Base-by-base conservation (phyloP, 2,329 filamentous ascomycete genomes). In the Phaeosphaeria sp. region DNA sequence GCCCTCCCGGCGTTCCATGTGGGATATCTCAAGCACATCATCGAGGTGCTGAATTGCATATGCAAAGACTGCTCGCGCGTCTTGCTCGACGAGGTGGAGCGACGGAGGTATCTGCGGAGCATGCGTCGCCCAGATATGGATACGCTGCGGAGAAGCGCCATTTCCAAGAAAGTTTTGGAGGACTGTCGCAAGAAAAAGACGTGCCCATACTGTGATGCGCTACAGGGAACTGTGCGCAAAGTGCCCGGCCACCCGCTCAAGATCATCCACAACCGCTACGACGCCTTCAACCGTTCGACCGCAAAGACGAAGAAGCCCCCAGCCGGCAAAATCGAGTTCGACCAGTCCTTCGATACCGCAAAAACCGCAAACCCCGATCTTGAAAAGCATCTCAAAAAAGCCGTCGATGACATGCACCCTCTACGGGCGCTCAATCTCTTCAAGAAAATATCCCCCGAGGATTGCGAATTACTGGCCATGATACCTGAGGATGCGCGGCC, bases 1-100 rank as follows among this genome's bases (percentile, higher is more conserved):
- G 92, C 94, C 1, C 83, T 99, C 51, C 95, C 95, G 3, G 92
- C 90, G 44, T 98, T 98, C 73, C 95, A 99, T 74, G 93, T 98
- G 64, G 95, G 95, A 39, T 99, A 97, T 75, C 86, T 99, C 69
- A 95, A 93, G 75, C 93, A 96, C 75, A 92, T 95, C 63, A 94
- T 96, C 73, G 89, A 89, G 46, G 93, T 97, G 55, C 84, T 99
- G 22, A 93, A 98, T 75, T 90, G 95, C 72, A 96, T 99, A 64
- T 99, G 95, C 88, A 99, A 88, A 81, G 89, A 93, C 72, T 99
- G 95, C 75, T 91, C 92, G 22, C 86, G 86, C 60, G 90, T 98
- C 6, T 80, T 99, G 54, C 85, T 99, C 22, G 87, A 90, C 39
- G 93, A 97, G 73, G 81, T 86, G 20, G 92, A 96, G 68, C 88